Evolutionary conservation across 768 basidiomycete genomes (phyloP), one percentile per base, ranked within the genome.

Genomic region (Tylopilus balloui): DNA sequence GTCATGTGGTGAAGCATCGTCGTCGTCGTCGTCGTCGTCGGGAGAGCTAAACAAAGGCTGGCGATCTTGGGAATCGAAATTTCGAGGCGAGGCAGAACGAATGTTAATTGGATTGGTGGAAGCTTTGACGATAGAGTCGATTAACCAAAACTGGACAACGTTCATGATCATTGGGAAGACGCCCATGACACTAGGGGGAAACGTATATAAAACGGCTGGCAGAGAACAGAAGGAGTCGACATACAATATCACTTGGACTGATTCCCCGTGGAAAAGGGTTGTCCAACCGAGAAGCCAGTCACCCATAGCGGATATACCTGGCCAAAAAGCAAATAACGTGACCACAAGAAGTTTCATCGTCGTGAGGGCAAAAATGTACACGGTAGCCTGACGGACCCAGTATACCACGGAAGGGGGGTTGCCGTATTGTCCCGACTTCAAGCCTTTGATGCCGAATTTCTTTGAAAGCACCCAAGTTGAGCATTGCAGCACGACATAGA

Each of bases 321-420:
- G 86, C 59, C 88, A 81, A 2, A 83, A 60, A 20, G 81, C 76
- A 47, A 96, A 81, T 10, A 96, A 68, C 3, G 72, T 73, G 24
- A 96, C 72, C n/a, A 98, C 89, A 35, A 90, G 69, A n/a, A 91
- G 66, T 65, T 98, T 97, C 95, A 97, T 97, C 14, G 81, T 73
- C 2, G 84, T 79, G 21, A 98, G 73, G 5, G 89, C 77, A 11
- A 84, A 68, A 44, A 97, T 78, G 63, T 98, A 98, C 24, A 94
- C 78, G 6, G 83, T 77, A 17, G 90, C 78, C 64, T 92, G 89
- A 39, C 84, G 81, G 21, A 71, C 63, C 89, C 88, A 95, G 67
- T 74, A 87, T 19, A 68, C 70, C 55, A 84, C 53, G 1, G 81
- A 81, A 5, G 92, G 93, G 3, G 94, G 94, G 32, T 74, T 74